Percentiles rank a stretch among this genome's conserved stretches.
Evolutionary conservation across 2,329 filamentous ascomycete species (phyloP).

Genomic region (Endoconidiophora polonica): DNA sequence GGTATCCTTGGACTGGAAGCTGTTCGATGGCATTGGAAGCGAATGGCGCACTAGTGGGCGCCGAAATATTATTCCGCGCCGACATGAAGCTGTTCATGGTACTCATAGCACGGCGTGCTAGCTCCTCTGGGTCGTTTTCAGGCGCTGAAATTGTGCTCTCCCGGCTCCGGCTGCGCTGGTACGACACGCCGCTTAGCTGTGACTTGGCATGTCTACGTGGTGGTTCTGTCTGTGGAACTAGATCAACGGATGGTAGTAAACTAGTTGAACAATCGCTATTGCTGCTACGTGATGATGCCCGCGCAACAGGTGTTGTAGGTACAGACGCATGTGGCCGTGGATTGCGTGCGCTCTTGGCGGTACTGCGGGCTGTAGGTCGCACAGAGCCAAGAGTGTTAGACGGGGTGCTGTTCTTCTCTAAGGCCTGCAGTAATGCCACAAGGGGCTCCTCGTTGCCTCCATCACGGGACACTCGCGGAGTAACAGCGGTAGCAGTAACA

Average conservation of each 20-base stretch:
- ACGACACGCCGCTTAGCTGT: constrained; percentile 21
- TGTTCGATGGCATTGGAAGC: no score
- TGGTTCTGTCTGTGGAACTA: constrained; percentile 44
- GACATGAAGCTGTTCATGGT: constrained; percentile 1
- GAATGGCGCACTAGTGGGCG: no score
- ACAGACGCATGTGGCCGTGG: constrained; percentile 74
- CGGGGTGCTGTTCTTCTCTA: constrained; percentile 54
- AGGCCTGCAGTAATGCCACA: constrained; percentile 63
- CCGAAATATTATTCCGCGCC: neutral
- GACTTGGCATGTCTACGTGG: constrained; percentile 26
- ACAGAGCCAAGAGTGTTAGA: constrained; percentile 42
- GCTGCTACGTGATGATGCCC: constrained; percentile 23
- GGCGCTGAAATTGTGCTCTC: constrained; percentile 66
- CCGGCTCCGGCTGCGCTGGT: constrained; percentile 39
- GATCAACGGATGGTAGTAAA: constrained; percentile 44
- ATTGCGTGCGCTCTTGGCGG: constrained; percentile 51
- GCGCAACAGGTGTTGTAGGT: constrained; percentile 47
- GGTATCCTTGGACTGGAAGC: no score
- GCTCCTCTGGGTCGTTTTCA: constrained; percentile 38
- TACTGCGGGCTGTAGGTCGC: constrained; percentile 19
- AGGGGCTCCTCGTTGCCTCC: constrained; percentile 43
- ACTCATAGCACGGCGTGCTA: constrained; percentile 34
- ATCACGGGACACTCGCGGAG: constrained; percentile 29
- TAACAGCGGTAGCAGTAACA: neutral
- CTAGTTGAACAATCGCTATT: constrained; percentile 30